phyloP scores from a whole-genome alignment of 768 basidiomycete species.

The Mrakia gelida region DNA sequence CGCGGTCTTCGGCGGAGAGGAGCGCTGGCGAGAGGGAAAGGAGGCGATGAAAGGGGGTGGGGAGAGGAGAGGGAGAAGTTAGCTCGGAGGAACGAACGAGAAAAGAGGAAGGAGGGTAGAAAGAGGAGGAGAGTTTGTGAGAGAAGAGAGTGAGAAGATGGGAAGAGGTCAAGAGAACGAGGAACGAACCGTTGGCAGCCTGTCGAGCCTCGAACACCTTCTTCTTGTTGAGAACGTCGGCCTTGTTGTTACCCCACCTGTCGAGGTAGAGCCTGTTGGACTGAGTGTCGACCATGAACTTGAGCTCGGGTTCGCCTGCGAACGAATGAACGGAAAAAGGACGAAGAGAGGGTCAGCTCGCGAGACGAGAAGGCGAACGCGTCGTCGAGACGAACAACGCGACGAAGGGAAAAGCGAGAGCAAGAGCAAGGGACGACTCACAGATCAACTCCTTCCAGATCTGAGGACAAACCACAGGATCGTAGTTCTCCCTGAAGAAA shows the following conservation, averaged over 20 bases:
- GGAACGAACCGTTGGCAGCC: background rate
- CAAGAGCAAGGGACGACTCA: background rate
- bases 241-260: background rate
- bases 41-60: background rate
- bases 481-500: conserved; percentile 25
- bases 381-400: background rate
- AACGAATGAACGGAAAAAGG: background rate
- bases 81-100: background rate
- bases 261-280: conserved; percentile 9
- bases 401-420: too few species aligned
- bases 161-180: too few species aligned
- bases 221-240: background rate
- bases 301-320: conserved; percentile 18
- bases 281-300: background rate
- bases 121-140: too few species aligned
- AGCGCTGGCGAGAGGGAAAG: background rate
- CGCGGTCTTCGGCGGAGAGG: background rate
- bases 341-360: background rate
- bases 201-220: background rate
- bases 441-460: conserved; percentile 31
- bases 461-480: conserved; percentile 18
- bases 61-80: background rate
- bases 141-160: too few species aligned
- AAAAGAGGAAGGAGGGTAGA: background rate
- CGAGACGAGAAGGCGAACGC: background rate